Evolutionary conservation across 1,139 yeast species (phyloP).

Genomic region (Hyphopichia wangnamkhiaoensis): DNA sequence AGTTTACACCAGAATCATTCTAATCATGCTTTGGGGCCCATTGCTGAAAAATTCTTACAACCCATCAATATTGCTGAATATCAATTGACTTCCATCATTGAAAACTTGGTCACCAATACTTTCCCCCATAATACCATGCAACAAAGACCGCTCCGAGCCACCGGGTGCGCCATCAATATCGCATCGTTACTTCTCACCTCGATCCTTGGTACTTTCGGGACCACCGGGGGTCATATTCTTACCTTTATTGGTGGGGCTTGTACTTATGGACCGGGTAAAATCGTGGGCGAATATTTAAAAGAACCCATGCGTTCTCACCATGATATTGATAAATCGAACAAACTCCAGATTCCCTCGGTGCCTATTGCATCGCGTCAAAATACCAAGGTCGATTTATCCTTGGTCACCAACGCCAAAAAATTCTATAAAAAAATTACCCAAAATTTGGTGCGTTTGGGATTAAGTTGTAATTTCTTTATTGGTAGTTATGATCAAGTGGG

Average conservation of each 20-base stretch:
- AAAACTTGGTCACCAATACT: conserved; percentile 51
- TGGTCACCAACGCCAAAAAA: conserved; percentile 34
- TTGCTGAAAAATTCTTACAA: conserved; percentile 44
- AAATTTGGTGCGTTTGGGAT: conserved; percentile 42
- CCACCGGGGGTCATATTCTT: conserved; percentile 62
- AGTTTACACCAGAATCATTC: conserved; percentile 25
- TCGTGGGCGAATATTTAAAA: conserved; percentile 48
- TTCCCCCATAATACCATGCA: conserved; percentile 49
- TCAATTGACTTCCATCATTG: conserved; percentile 53
- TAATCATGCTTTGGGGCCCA: conserved; percentile 21
- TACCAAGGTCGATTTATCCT: conserved; percentile 33
- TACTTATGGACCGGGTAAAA: conserved; percentile 57
- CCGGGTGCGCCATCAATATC: conserved; percentile 69
- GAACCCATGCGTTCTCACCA: conserved; percentile 62
- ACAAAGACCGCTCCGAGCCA: conserved; percentile 57
- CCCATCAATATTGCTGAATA: conserved; percentile 57
- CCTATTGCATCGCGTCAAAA: conserved; percentile 21
- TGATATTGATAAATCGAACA: conserved; percentile 50
- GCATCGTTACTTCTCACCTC: conserved; percentile 54
- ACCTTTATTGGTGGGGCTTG: conserved; percentile 62
- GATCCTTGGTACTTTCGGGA: conserved; percentile 32
- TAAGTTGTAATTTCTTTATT: conserved; percentile 56
- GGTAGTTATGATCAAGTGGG: conserved; percentile 74
- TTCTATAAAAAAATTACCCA: conserved; percentile 50
- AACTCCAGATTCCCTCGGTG: conserved; percentile 31